Percentiles rank a stretch among this genome's conserved stretches.
phyloP scores from a whole-genome alignment of 176 grass and related monocot genomes.

The Areca catechu region DNA sequence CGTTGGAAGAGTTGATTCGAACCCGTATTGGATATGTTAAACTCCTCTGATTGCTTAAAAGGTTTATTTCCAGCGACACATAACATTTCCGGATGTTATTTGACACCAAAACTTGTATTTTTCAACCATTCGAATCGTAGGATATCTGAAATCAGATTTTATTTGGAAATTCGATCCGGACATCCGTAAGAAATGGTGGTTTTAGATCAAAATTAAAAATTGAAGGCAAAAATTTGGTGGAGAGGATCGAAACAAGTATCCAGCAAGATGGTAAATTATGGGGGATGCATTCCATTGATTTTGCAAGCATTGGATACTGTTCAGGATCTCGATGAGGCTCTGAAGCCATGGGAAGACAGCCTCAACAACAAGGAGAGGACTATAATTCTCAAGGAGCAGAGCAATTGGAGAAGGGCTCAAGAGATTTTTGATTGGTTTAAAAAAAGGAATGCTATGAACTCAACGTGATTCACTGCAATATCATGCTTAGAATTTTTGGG shows the following conservation, averaged over 20 bases:
- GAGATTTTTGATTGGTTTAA: conserved; percentile 74
- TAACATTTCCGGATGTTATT: neutral
- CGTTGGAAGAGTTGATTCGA: too few relatives aligned
- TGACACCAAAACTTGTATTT: neutral
- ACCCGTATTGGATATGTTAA: conserved; percentile 28
- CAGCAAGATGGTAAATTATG: conserved; percentile 27
- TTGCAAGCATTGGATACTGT: conserved; percentile 40
- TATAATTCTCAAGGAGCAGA: conserved; percentile 84
- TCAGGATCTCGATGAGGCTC: conserved; percentile 45
- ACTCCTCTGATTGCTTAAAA: conserved; percentile 31
- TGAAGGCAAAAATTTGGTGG: conserved; percentile 13
- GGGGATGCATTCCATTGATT: conserved; percentile 60
- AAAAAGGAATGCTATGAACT: conserved; percentile 28
- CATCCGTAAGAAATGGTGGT: conserved; percentile 10
- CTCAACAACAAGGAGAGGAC: conserved; percentile 62
- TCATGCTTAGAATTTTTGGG: conserved; percentile 42
- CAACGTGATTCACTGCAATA: conserved; percentile 89
- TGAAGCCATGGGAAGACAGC: conserved; percentile 55
- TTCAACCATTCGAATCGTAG: neutral
- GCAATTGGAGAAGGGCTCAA: conserved; percentile 54
- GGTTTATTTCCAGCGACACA: conserved; percentile 1
- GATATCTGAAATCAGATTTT: conserved; percentile 15
- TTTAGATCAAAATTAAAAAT: conserved; percentile 3
- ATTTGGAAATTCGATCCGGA: conserved; percentile 7
- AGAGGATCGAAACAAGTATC: conserved; percentile 7